Base-by-base conservation (phyloP, 257 asterid genomes). In the Anisodus tanguticus region DNA sequence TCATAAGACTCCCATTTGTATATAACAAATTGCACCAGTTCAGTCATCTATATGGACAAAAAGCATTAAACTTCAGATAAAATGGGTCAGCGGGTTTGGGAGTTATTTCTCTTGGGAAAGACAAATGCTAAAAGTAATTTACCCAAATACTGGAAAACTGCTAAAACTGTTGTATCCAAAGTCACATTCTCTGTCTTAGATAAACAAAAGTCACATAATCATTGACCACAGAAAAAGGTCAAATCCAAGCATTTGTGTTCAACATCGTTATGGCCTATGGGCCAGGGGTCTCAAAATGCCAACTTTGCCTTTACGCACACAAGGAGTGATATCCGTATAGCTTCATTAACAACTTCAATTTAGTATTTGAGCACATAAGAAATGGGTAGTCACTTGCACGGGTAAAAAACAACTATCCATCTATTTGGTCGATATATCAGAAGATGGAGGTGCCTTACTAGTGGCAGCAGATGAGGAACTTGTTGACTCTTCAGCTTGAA, bases 401-500 rank as follows among this genome's bases (percentile, higher is more conserved):
- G 19, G 19, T 11, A 66, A 4, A 77, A 16, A 68, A 85, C 35
- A 51, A 49, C 17, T 35, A 68, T 66, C 87, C 89, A 79, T 66
- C 87, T 90, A 79, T 66, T 82, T 85, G 26, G 82, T 80, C 31
- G 88, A 82, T 84, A 84, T 84, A 83, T 85, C 90, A 66, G 83
- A 81, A 64, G 89, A 79, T 10, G 90, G 83, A 51, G 88, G 86
- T 9, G 77, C 59, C 83, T 87, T 88, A 47, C 82, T 83, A 64
- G 83, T 47, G 63, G 76, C 63, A 70, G 67, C 84, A 69, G 84
- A 72, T 80, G 87, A 69, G 66, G 89, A 80, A 78, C 85, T 85
- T 39, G 90, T 76, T 6, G 85, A 43, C 79, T 87, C 86, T 83
- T 93, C 94, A 35, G 88, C 88, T 89, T 89, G 93, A 60, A 88